Evolutionary conservation across 768 basidiomycete species (phyloP), one percentile per base, ranked within the genome.

Genomic region (Serendipita sp.): DNA sequence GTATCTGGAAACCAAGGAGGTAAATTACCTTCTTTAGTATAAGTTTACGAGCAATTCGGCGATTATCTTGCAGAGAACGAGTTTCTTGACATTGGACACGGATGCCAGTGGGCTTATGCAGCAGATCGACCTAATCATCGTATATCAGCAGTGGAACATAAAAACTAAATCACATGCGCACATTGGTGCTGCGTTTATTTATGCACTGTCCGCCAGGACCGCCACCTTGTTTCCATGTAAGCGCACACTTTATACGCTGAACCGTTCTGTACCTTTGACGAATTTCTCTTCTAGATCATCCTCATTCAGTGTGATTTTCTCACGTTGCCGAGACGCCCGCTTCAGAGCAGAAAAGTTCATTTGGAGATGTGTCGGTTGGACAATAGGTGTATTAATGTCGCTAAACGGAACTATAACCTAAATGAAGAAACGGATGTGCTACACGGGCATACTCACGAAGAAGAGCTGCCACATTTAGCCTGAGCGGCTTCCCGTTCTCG

Each of bases 191-290:
- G 81, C 66, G 90, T 91, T 96, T 97, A 78, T 97, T 95, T 72
- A 95, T 85, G 31, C 91, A 92, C 78, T 97, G 93, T n/a, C 93
- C 93, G 33, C 93, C 93, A 66, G 92, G 91, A 16, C 91, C 93
- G 70, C 88, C 85, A 50, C 91, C 91, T 92, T 13, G 37, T 70
- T 31, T 55, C 13, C 10, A 33, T 64, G 31, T 34, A 27, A 36
- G 18, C 11, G 31, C 4, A 64, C 63, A 29, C 23, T 62, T 48
- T 63, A 36, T 13, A 44, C 50, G 53, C 64, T 40, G 43, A 53
- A 55, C 33, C 53, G 10, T 23, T 53, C 75, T 72, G 70, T 62
- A 88, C 92, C 92, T 72, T 89, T 80, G 62, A 94, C 87, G 73
- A 95, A 95, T 23, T 78, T 76, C 74, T 95, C 93, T 66, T 87